phyloP scores from a whole-genome alignment of 176 grass and related monocot genomes.

The Oryza coarctata region DNA sequence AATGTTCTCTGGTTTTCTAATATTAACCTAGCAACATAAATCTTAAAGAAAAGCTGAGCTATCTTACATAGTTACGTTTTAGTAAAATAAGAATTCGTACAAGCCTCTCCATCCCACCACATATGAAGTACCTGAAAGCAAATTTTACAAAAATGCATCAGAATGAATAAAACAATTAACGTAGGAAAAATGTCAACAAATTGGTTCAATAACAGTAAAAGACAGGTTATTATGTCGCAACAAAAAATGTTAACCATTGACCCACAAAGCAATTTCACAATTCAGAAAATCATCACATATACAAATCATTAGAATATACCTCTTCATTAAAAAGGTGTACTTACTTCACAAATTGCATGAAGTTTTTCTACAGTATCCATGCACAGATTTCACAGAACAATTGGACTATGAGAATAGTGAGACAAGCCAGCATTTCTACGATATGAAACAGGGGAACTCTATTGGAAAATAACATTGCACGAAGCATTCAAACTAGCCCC shows the following conservation, averaged over 20 bases:
- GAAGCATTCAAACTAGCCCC: background rate
- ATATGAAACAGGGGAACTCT: background rate
- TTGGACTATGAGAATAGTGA: too few relatives aligned
- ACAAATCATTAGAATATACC: too few relatives aligned
- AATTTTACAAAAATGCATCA: constrained; percentile 21
- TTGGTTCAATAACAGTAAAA: background rate
- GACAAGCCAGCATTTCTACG: background rate
- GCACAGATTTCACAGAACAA: too few relatives aligned
- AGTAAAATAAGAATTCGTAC: constrained; percentile 82
- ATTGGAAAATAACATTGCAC: background rate
- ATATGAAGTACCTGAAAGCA: constrained; percentile 83
- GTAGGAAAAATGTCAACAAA: constrained; percentile 25
- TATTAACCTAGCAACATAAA: constrained; percentile 6
- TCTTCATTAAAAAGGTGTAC: too few relatives aligned
- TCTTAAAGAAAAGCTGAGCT: constrained; percentile 15
- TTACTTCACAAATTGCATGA: too few relatives aligned
- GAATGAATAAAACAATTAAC: constrained; percentile 25
- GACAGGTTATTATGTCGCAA: background rate
- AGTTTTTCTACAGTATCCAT: too few relatives aligned
- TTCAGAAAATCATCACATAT: too few relatives aligned
- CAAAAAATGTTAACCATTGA: background rate
- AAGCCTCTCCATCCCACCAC: constrained; percentile 86
- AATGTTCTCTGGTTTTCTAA: constrained; percentile 1
- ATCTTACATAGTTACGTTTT: constrained; percentile 93
- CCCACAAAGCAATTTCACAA: too few relatives aligned